Base-by-base conservation (phyloP, 768 basidiomycete species). In the Gelatoporia subvermispora region DNA sequence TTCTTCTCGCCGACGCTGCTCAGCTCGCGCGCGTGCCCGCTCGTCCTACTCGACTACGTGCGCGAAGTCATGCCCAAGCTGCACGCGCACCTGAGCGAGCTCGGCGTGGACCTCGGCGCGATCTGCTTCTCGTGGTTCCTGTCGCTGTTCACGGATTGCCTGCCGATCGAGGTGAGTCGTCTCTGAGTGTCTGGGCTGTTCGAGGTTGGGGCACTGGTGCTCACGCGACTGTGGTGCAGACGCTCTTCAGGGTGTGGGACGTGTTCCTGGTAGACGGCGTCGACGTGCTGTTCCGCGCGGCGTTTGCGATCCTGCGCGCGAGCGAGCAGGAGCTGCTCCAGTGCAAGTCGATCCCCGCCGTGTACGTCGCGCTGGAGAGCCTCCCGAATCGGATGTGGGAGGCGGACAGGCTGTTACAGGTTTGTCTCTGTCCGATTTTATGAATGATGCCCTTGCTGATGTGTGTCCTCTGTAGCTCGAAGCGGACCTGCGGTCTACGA, bases 111-210 rank as follows among this genome's bases (percentile, higher is more conserved):
- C 61, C 76, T 99, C 2, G 84, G 85, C 2, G 93, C 94, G 0
- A 92, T 97, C 52, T 96, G 93, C 51, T 99, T 99, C 72, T 95
- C 93, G 11, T 99, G 96, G 96, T 96, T 97, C 68, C 71, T 99
- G 21, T 93, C 92, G 3, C 72, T 99, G 18, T 98, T 98, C 61
- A 96, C 94, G 0, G 93, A 96, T 57, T 95, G 94, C 62, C 70
- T 97, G 8, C 95, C 95, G 10, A 89, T 97, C 22, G 93, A 95
- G 79, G 93, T 93, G 49, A 25, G 75, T 63, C 43, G 3, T 7
- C 20, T n/a, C n/a, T n/a, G n/a, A n/a, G 9, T 17, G 41, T 20
- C 16, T 48, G 44, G 37, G 3, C 5, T 24, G 18, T 4, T n/a
- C 10, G 31, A n/a, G 9, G 17, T 23, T 22, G 41, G 18, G 39